A percentile compares a stretch with the other conserved stretches of the same genome.
Conservation (phyloP, 2,329 filamentous ascomycete species). For the Scedosporium apiospermum region DNA sequence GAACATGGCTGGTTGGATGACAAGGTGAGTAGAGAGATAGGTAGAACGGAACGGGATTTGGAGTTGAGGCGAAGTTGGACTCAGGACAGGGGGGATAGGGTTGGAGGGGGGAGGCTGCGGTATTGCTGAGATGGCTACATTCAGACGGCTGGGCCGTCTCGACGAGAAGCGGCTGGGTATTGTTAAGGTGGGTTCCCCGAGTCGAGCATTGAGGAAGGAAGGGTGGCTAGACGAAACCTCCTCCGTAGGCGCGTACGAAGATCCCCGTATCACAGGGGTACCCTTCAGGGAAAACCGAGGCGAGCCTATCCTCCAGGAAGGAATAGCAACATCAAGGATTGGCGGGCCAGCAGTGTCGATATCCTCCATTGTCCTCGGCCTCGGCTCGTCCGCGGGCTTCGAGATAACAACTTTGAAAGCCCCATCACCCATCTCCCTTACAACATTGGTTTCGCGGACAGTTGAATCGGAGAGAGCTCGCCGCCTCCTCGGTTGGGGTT, state of each 20-base stretch:
- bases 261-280: slow-evolving; percentile 68
- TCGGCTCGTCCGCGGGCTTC: slow-evolving; percentile 49
- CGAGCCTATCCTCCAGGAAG: slow-evolving; percentile 73
- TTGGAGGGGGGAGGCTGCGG: slow-evolving; percentile 11
- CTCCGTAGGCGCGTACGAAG: slow-evolving; percentile 69
- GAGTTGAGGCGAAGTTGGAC: slow-evolving; percentile 16
- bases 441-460: slow-evolving; percentile 48
- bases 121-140: slow-evolving; percentile 9
- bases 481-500: slow-evolving; percentile 28
- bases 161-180: slow-evolving; percentile 9
- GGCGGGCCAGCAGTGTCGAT: slow-evolving; percentile 34
- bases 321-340: slow-evolving; percentile 65
- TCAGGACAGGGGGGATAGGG: slow-evolving; percentile 25
- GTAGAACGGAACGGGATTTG: slow-evolving; percentile 23
- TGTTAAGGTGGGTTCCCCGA: neutral
- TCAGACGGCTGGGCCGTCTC: slow-evolving; percentile 26
- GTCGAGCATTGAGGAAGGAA: slow-evolving; percentile 29
- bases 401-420: slow-evolving; percentile 77
- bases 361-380: slow-evolving; percentile 56
- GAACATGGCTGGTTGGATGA: slow-evolving; percentile 69
- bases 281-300: slow-evolving; percentile 71
- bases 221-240: slow-evolving; percentile 55
- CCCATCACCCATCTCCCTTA: slow-evolving; percentile 48
- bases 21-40: slow-evolving; percentile 37
- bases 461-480: slow-evolving; percentile 72